Base-by-base conservation (phyloP, 139 green algal species). In the Desmodesmus armatus region DNA sequence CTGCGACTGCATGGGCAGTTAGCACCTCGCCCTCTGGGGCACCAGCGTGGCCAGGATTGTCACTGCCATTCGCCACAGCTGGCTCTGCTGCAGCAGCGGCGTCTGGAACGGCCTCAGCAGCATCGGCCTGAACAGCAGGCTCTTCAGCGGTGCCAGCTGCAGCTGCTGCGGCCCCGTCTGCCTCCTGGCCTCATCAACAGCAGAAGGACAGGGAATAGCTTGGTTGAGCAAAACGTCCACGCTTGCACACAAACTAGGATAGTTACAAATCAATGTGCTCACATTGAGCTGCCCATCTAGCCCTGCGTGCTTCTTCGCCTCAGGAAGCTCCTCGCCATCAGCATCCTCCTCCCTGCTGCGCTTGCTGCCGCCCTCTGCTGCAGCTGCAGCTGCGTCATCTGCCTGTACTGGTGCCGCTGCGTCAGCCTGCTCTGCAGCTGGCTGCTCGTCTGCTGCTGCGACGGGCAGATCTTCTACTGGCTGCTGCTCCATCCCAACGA, bases 31-130 rank as follows among this genome's bases (percentile, higher is more conserved):
- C 27, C 31, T 49, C 47, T 58, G 49, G 62, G n/a, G 63, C 65
- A 65, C 43, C 84, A 70, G 49, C 27, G 65, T 78, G 44, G n/a
- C 66, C 81, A 51, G 33, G 76, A 43, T 33, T 87, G 33, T 60
- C 41, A 17, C 5, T 33, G 21, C 73, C 73, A 41, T 80, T 80
- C 31, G 47, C 47, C 19, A 80, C 73, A 47, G 47, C 31, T 65
- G 73, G 29, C 62, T 29, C 21, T 43, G 66, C 35, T 44, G 66
- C 66, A 29, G 66, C 66, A 13, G 15, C 33, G 15, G 21, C 66
- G 33, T 74, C 19, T 74, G 3, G 27, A 35, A 21, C 17, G 33
- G 33, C 6, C 23, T 62, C 47, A 39, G 47, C 31, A 81, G 27
- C 19, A 29, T 29, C 9, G 9, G n/a, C 31, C 35, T 40, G 43